Evolutionary conservation across 2,329 filamentous ascomycete species (phyloP), one percentile per base, ranked within the genome.

Genomic region (Cladobotryum mycophilum): DNA sequence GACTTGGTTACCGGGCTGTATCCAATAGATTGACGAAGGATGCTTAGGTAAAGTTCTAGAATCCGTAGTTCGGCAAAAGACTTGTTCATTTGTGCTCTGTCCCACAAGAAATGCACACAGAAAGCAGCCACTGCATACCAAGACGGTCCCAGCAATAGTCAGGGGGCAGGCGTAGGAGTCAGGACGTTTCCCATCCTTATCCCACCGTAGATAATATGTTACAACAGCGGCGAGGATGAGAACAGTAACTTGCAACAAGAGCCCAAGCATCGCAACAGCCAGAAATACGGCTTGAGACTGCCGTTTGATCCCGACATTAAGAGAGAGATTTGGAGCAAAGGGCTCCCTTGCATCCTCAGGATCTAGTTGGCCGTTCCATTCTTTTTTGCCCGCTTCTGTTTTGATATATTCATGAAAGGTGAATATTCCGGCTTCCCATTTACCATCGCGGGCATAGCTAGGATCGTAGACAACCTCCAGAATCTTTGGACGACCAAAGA

Each of bases 401-500:
- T 38, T n/a, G 5, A 38, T n/a, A 38, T 38, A 38, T 7, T 38
- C 14, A 5, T 9, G 14, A n/a, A 17, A 38, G 6, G 17, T 38
- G 5, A 8, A 38, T 17, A 38, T n/a, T 38, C 17, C 36, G 5
- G 14, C 17, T 17, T 38, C 2, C 14, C 14, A 6, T 7, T 38
- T 17, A 9, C 9, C 36, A 3, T n/a, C n/a, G 40, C 4, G 33
- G 15, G 38, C 8, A 30, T 2, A 30, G 8, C 8, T 30, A 30
- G 25, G 51, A 37, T 40, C 43, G 15, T 60, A 46, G 0, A 70
- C 52, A 9, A 70, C 25, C 37, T 69, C 64, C 1, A 70, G 55
- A 2, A 71, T 55, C 14, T 61, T 61, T 0, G 66, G 63, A 0
- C 59, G 57, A 0, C 70, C 68, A 15, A 71, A 52, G 1, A 66